phyloP scores from a whole-genome alignment of 805 yeast genomes.

The Ascoidea asiatica region DNA sequence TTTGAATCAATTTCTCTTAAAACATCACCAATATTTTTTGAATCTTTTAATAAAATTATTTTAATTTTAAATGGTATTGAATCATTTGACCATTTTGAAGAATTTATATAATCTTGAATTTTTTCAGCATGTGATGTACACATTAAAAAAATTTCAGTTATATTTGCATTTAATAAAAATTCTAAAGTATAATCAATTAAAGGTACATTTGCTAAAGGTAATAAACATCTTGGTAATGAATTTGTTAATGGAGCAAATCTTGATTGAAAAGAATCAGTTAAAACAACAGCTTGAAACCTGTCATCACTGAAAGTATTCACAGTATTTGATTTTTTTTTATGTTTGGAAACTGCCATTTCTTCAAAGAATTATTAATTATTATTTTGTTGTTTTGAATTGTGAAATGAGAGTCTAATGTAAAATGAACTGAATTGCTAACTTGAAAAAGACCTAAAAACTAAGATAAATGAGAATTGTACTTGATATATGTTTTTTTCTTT shows the following conservation, averaged over 20 bases:
- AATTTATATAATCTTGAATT: slow-evolving; percentile 68
- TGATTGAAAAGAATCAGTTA: slow-evolving; percentile 87
- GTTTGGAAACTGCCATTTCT: background rate
- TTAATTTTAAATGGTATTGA: slow-evolving; percentile 73
- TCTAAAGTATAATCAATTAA: slow-evolving; percentile 89
- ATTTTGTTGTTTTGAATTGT: no score
- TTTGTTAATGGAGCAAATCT: slow-evolving; percentile 88
- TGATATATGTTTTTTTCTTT: no score
- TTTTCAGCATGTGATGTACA: slow-evolving; percentile 87
- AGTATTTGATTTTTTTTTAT: no score
- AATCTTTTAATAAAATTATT: slow-evolving; percentile 73
- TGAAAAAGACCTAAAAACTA: no score
- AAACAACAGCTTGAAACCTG: slow-evolving; percentile 83
- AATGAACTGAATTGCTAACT: background rate
- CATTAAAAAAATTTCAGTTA: slow-evolving; percentile 78
- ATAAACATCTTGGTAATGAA: slow-evolving; percentile 74
- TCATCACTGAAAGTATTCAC: slow-evolving; percentile 26
- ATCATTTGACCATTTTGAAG: slow-evolving; percentile 52
- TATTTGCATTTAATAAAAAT: slow-evolving; percentile 83
- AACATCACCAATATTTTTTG: slow-evolving; percentile 90
- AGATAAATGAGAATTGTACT: background rate
- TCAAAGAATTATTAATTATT: no score
- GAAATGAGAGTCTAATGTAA: background rate
- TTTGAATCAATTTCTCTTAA: slow-evolving; percentile 91
- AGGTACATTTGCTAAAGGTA: slow-evolving; percentile 90